Base-by-base conservation (phyloP, 2,329 filamentous ascomycete species). In the Scleromitrula shiraiana region DNA sequence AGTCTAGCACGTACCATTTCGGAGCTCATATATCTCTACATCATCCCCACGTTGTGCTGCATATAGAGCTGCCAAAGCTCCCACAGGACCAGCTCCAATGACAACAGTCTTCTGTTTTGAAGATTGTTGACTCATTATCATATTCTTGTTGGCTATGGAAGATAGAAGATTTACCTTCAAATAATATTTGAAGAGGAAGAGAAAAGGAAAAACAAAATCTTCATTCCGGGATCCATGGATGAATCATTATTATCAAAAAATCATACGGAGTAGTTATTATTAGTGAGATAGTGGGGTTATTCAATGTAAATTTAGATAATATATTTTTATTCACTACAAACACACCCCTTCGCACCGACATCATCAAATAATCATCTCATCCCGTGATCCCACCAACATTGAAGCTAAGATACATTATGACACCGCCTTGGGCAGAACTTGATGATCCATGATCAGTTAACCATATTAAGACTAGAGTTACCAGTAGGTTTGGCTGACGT, bases 1-100 rank as follows among this genome's bases (percentile, higher is more conserved):
- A 30, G 22, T 17, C 12, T 30, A 19, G 32, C 38, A 59, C 61
- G 65, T 75, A 96, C 93, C 93, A 71, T 83, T 81, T 63, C 93
- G 80, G 57, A 98, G 71, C 68, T 98, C 93, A 66, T 97, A 98
- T 41, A 98, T 76, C 65, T 96, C 89, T 26, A 98, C 93, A 61
- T 91, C 73, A 65, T 95, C 82, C 36, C 90, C 93, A 65, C 91
- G 76, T 57, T 84, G 78, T 3, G 93, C 91, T 46, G 93, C 91
- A 70, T 97, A 98, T 5, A 98, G 71, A 36, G 89, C 93, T 20
- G 93, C 90, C 35, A 98, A 72, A 9, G 90, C 88, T 32, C 93
- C 93, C 7, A 98, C 93, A 0, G 93, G 93, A 2, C 93, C 93
- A 46, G 90, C 93, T 46, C 93, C 93, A 41, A 98, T 83, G 39